Percentiles rank a stretch among this genome's conserved stretches.
These are phyloP conservation scores for Aspergillus japonicus DNA, from an alignment of 2,329 filamentous ascomycete genomes.

Conservation along the genomic window DNA sequence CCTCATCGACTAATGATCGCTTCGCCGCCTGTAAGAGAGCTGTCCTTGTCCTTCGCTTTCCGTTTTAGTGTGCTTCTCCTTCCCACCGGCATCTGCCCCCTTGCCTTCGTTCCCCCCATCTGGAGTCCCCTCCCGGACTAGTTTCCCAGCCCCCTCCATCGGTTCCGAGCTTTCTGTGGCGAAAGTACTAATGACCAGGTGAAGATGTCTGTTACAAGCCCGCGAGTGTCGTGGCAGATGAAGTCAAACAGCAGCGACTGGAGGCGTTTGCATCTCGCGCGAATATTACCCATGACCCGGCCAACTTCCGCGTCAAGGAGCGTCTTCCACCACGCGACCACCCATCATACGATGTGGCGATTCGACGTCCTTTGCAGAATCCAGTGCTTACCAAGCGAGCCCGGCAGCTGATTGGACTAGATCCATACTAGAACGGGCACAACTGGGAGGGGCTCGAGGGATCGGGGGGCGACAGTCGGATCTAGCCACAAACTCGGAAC, in stretches of 20 bases:
- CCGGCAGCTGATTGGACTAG: neutral
- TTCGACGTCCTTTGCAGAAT: neutral
- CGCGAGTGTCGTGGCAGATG: neutral
- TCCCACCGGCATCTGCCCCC: too few species aligned
- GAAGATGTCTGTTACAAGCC: conserved; percentile 1
- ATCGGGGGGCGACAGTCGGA: too few species aligned
- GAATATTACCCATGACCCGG: neutral
- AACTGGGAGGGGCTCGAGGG: too few species aligned
- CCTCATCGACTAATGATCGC: neutral
- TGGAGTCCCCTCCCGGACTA: neutral
- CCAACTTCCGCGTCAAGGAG: neutral
- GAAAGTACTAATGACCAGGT: neutral
- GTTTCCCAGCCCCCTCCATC: too few species aligned
- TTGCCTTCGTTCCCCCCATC: too few species aligned
- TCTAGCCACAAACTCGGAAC: too few species aligned
- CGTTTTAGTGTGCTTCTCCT: too few species aligned
- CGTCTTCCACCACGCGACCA: neutral
- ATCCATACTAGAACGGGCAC: too few species aligned
- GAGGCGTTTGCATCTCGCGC: neutral
- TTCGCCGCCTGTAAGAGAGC: neutral
- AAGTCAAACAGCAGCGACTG: neutral
- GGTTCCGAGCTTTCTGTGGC: too few species aligned
- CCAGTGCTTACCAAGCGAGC: neutral
- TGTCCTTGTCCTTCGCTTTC: too few species aligned
- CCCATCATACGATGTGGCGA: neutral